Evolutionary conservation across 495 filamentous ascomycete genomes (phyloP).

Genomic region (Cercophora sp.): DNA sequence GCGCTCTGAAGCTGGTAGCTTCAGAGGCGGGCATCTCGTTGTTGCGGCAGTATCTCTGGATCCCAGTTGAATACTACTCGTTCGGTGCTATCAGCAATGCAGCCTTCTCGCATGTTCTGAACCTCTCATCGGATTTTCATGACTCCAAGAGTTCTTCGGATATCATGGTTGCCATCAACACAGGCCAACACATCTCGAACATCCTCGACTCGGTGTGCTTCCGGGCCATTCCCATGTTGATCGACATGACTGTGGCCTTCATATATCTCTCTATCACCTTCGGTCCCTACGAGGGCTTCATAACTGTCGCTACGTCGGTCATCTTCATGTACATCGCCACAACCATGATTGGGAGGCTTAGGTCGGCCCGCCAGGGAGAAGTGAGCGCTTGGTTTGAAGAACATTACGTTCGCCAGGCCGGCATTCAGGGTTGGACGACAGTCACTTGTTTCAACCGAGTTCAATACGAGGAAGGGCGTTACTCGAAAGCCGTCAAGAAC

Average conservation of each 20-base stretch:
- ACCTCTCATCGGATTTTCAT: slow-evolving; percentile 75
- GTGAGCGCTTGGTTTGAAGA: slow-evolving; percentile 50
- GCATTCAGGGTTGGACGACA: slow-evolving; percentile 65
- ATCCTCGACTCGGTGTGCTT: slow-evolving; percentile 67
- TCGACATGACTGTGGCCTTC: slow-evolving; percentile 67
- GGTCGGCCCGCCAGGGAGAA: slow-evolving; percentile 28
- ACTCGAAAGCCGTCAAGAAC: slow-evolving; percentile 47
- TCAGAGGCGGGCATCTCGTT: slow-evolving; percentile 55
- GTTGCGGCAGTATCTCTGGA: slow-evolving; percentile 57
- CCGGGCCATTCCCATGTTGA: slow-evolving; percentile 62
- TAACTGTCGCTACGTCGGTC: slow-evolving; percentile 57
- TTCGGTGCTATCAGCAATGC: slow-evolving; percentile 57
- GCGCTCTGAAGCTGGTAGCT: slow-evolving; percentile 50
- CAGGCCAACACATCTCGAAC: slow-evolving; percentile 58
- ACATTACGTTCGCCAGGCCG: slow-evolving; percentile 57
- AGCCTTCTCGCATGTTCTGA: slow-evolving; percentile 73
- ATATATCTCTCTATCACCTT: slow-evolving; percentile 65
- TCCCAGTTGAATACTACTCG: slow-evolving; percentile 62
- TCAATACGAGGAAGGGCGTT: slow-evolving; percentile 59
- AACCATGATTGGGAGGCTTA: slow-evolving; percentile 45
- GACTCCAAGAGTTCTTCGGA: slow-evolving; percentile 69
- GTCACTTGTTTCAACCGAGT: slow-evolving; percentile 71
- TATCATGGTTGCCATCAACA: slow-evolving; percentile 61
- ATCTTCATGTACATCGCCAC: slow-evolving; percentile 62
- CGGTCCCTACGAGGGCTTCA: slow-evolving; percentile 69